A percentile compares a stretch with the other conserved stretches of the same genome.
Evolutionary conservation across 179 eudicot genomes (phyloP).

Genomic region (Silene noctiflora): DNA sequence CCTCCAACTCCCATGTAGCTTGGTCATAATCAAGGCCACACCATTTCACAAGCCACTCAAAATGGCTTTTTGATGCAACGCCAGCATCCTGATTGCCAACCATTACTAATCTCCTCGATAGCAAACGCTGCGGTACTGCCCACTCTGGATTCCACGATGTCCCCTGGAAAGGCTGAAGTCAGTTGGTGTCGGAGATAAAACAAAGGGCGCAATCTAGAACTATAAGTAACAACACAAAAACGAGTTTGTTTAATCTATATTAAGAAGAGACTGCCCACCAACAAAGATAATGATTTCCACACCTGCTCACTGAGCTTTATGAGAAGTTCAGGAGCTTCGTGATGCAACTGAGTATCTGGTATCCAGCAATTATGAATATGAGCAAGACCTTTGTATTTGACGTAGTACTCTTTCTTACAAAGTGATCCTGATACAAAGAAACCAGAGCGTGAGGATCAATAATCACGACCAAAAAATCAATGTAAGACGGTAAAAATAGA

Average conservation of each 20-base stretch:
- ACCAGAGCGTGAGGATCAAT: constrained; percentile 11
- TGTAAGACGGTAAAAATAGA: not conserved
- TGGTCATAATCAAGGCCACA: constrained; percentile 60
- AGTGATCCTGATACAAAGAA: constrained; percentile 36
- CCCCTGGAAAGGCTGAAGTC: constrained; percentile 34
- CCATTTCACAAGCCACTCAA: constrained; percentile 92
- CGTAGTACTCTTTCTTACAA: constrained; percentile 59
- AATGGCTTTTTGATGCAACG: constrained; percentile 29
- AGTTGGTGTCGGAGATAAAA: not conserved
- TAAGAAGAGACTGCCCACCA: not conserved
- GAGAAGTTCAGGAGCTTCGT: constrained; percentile 41
- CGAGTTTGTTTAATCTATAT: not conserved
- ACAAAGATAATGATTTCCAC: not conserved
- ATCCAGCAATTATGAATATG: constrained; percentile 76
- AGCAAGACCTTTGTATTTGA: constrained; percentile 80
- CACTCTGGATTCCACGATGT: constrained; percentile 63
- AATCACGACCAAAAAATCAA: not conserved
- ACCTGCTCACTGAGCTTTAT: not conserved
- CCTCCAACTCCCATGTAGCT: constrained; percentile 81
- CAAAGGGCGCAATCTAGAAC: not conserved
- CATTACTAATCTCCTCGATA: constrained; percentile 48
- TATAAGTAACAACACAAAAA: not conserved
- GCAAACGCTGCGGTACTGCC: constrained; percentile 62
- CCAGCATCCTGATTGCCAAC: constrained; percentile 25
- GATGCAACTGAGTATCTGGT: constrained; percentile 48